A percentile compares a stretch with the other conserved stretches of the same genome.
Evolutionary conservation across 768 basidiomycete genomes (phyloP).

Genomic region (Boletellus sp.): DNA sequence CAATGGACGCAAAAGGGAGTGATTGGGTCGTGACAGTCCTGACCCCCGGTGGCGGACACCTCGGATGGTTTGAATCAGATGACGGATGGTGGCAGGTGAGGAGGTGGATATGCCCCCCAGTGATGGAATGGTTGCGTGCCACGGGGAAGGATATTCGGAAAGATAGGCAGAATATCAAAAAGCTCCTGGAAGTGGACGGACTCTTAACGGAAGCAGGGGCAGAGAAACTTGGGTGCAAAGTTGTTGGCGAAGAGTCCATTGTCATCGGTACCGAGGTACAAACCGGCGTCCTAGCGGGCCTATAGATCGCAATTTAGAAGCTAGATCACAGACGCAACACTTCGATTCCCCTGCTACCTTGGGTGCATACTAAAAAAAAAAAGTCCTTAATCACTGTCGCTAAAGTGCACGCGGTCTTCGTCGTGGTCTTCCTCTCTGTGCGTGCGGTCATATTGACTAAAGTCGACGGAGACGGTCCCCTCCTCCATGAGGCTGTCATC

Average conservation of each 20-base stretch:
- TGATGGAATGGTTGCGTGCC: slow-evolving; percentile 67
- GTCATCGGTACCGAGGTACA: slow-evolving; percentile 52
- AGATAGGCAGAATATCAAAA: slow-evolving; percentile 28
- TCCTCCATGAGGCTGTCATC: slow-evolving; percentile 85
- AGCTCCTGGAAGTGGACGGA: slow-evolving; percentile 52
- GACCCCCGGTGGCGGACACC: slow-evolving; percentile 68
- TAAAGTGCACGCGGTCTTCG: slow-evolving; percentile 66
- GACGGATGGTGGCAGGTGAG: slow-evolving; percentile 29
- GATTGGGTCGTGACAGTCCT: slow-evolving; percentile 55
- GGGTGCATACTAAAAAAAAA: neutral
- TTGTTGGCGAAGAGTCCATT: slow-evolving; percentile 49
- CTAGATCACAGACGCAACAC: slow-evolving; percentile 7
- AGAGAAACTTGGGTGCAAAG: slow-evolving; percentile 55
- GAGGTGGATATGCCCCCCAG: slow-evolving; percentile 69
- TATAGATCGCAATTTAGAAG: slow-evolving; percentile 37
- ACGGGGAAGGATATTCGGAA: slow-evolving; percentile 50
- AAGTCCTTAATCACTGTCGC: slow-evolving; percentile 73
- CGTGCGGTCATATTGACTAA: slow-evolving; percentile 82
- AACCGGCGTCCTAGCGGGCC: slow-evolving; percentile 56
- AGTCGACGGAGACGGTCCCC: slow-evolving; percentile 80
- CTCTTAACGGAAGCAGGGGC: slow-evolving; percentile 57
- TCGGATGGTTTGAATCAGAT: slow-evolving; percentile 76
- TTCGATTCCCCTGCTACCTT: slow-evolving; percentile 7
- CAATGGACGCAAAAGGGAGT: slow-evolving; percentile 52
- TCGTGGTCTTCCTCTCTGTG: slow-evolving; percentile 52